phyloP scores from a whole-genome alignment of 441 rosid genomes.

The Metrosideros polymorpha region DNA sequence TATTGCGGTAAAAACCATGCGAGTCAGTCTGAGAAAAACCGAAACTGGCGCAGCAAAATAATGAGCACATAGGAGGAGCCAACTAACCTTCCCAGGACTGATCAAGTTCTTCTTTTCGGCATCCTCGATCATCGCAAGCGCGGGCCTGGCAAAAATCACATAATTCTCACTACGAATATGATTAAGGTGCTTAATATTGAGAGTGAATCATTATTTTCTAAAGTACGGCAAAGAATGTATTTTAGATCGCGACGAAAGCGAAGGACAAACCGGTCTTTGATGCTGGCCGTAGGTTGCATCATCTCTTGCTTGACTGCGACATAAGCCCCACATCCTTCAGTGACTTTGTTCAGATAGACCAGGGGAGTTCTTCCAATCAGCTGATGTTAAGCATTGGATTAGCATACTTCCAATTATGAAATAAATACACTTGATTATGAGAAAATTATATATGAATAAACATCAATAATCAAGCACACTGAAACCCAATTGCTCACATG shows the following conservation, averaged over 20 bases:
- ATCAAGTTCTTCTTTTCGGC: conserved; percentile 75
- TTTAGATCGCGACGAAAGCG: neutral
- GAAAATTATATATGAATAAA: neutral
- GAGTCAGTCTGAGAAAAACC: neutral
- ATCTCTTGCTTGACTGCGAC: conserved; percentile 85
- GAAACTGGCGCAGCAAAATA: neutral
- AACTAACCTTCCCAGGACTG: conserved; percentile 56
- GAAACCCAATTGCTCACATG: neutral
- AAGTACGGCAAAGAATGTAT: neutral
- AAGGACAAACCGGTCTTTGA: conserved; percentile 68
- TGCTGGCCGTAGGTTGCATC: conserved; percentile 83
- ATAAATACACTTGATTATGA: neutral
- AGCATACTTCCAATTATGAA: neutral
- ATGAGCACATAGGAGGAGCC: neutral
- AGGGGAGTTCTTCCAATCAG: conserved; percentile 78
- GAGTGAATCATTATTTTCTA: neutral
- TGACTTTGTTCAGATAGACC: conserved; percentile 70
- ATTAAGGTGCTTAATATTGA: neutral
- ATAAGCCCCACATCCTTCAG: conserved; percentile 87
- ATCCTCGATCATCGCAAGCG: conserved; percentile 62
- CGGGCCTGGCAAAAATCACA: conserved; percentile 39
- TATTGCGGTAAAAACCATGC: neutral
- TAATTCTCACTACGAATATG: neutral
- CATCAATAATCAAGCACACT: neutral
- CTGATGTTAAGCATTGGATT: conserved; percentile 17